Base-by-base conservation (phyloP, 805 yeast species). In the Saccharomycopsis sp. region DNA sequence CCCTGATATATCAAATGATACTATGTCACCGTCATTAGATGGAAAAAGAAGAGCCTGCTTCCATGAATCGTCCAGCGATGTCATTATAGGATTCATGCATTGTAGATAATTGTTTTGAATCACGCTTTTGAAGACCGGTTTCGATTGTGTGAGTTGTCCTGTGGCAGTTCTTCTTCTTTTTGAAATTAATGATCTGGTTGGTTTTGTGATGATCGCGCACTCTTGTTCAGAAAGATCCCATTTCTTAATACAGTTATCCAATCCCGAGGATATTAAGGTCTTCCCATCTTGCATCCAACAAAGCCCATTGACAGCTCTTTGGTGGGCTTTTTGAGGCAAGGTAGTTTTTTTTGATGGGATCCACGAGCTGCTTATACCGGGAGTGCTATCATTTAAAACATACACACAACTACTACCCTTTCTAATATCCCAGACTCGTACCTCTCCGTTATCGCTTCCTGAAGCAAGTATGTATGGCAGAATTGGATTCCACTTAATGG, bases 391-490 rank as follows among this genome's bases (percentile, higher is more conserved):
- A 66, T 89, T 92, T 59, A 89, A 70, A 15, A 83, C 76, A 51
- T 84, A 77, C 23, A 89, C 69, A 65, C 89, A 85, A 41, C 86
- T 79, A 17, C 77, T 75, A 23, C 89, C 81, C 53, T 87, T 73
- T 53, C 98, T 72, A 9, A 90, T 79, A 68, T 92, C 98, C 97
- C 97, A 92, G 0, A 92, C 68, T 56, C 87, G 78, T 7, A 87
- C 84, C 52, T 85, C 85, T 0, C 97, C 97, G 64, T 86, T 89
- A 17, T 82, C 78, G 20, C 93, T 91, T 1, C 96, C 97, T 2
- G 90, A 78, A 0, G 92, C 91, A 1, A 92, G 73, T 2, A 87
- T 61, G 65, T 86, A 72, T 0, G 82, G 71, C 61, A 80, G 73
- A 5, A 73, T 72, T 0, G 96, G 96, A 52, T 87, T 86, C 93